These are phyloP conservation scores for Scopulariopsis brevicaulis DNA, from an alignment of 2,329 filamentous ascomycete genomes.

Conservation along the genomic window DNA sequence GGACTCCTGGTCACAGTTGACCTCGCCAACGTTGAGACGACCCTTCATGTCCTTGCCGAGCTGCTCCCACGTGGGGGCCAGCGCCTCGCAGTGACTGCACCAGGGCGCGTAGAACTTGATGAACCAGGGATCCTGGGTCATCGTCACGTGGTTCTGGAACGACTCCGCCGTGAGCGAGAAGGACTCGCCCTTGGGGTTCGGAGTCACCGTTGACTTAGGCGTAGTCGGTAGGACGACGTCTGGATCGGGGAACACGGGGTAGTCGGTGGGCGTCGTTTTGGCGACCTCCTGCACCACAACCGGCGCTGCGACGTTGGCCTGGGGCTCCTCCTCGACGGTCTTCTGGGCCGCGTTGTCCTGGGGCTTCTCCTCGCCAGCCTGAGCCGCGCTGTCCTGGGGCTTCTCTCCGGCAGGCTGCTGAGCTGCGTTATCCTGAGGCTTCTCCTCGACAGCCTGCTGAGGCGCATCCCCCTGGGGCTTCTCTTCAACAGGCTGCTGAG, in stretches of 20 bases:
- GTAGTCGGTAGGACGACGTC: slow-evolving; percentile 21
- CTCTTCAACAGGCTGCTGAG: not conserved
- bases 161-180: slow-evolving; percentile 68
- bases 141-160: slow-evolving; percentile 78
- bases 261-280: slow-evolving; percentile 17
- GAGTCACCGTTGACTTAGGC: slow-evolving; percentile 40
- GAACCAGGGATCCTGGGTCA: slow-evolving; percentile 88
- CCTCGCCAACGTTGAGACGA: slow-evolving; percentile 83
- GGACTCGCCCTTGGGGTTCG: slow-evolving; percentile 68
- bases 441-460: not conserved
- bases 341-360: slow-evolving; percentile 21
- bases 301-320: slow-evolving; percentile 8
- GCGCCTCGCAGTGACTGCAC: slow-evolving; percentile 90
- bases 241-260: slow-evolving; percentile 9
- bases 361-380: not conserved
- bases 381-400: not conserved
- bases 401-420: not conserved
- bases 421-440: not conserved
- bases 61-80: slow-evolving; percentile 83
- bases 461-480: not conserved
- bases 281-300: slow-evolving; percentile 7
- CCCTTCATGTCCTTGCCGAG: slow-evolving; percentile 87
- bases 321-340: slow-evolving; percentile 9
- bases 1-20: slow-evolving; percentile 82
- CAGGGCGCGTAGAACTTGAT: slow-evolving; percentile 98